Evolutionary conservation across 1,139 yeast species (phyloP), one percentile per base, ranked within the genome.

Genomic region (Hyphopichia wangnamkhiaoensis): DNA sequence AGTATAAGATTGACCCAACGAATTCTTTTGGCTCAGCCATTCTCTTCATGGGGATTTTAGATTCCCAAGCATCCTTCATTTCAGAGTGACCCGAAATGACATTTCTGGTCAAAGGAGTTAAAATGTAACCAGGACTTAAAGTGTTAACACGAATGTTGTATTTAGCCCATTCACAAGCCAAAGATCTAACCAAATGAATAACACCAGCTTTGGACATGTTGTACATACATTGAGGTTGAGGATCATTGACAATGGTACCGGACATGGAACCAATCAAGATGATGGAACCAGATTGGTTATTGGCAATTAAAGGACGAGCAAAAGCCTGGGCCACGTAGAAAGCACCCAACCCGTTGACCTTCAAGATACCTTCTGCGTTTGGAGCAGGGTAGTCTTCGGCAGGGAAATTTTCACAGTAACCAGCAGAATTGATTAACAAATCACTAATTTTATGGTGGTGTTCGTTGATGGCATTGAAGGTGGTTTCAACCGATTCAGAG

Each of bases 391-490:
- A 86, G 37, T 84, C 87, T 53, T 82, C 79, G 21, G 94, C 94
- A 2, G 88, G 78, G 63, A 74, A 79, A 66, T 83, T 84, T 59
- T 84, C 90, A 58, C 89, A 82, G 68, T 82, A 86, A n/a, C 95
- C 94, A 10, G 95, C 94, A 37, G 89, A 74, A 66, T 86, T 85
- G 45, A 86, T 74, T 52, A 86, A 73, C 45, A 84, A 67, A 52
- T 82, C 79, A 29, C 89, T 80, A 36, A 82, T 71, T 46, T 74
- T 74, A 37, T 74, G 78, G 59, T 83, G 88, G 52, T 76, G 81
- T 35, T 65, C 66, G 50, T 72, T 69, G 57, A 86, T 76, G 29
- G 68, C 63, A 17, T 62, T 60, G 44, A 77, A 77, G 8, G 79
- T 72, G 29, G 67, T 63, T 41, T 81, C 84, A 39, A 85, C 93